Conservation (phyloP, 345 rosid genomes). For the Carallia pectinifolia region DNA sequence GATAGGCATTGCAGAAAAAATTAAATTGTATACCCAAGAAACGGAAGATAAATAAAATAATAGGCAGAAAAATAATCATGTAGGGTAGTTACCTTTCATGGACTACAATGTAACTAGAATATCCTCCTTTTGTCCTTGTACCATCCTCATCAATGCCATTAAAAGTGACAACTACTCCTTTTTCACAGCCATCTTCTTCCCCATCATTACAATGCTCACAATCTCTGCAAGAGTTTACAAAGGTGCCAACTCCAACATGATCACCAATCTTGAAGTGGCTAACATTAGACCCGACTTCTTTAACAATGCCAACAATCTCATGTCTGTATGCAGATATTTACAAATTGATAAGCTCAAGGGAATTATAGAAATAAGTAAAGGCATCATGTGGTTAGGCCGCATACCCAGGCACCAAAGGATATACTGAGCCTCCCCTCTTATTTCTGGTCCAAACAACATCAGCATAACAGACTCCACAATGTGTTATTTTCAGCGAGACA, state of each 20-base stretch:
- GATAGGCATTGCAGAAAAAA: background rate
- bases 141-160: constrained; percentile 74
- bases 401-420: constrained; percentile 94
- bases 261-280: constrained; percentile 65
- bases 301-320: constrained; percentile 82
- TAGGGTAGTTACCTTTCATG: constrained; percentile 53
- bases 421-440: constrained; percentile 53
- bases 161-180: constrained; percentile 56
- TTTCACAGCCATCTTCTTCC: constrained; percentile 55
- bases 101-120: constrained; percentile 69
- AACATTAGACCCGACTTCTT: constrained; percentile 73
- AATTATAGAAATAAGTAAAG: background rate
- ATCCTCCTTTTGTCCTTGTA: constrained; percentile 79
- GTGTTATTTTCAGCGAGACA: constrained; percentile 69
- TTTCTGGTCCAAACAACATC: constrained; percentile 77
- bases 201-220: constrained; percentile 66
- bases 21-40: background rate
- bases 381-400: constrained; percentile 4
- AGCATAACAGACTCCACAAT: constrained; percentile 92
- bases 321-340: constrained; percentile 45
- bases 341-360: constrained; percentile 10
- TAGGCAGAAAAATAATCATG: background rate
- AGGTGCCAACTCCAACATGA: constrained; percentile 89
- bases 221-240: constrained; percentile 73
- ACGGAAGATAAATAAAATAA: background rate